Evolutionary conservation across 495 filamentous ascomycete genomes (phyloP).

Genomic region (Penicillium salamii): DNA sequence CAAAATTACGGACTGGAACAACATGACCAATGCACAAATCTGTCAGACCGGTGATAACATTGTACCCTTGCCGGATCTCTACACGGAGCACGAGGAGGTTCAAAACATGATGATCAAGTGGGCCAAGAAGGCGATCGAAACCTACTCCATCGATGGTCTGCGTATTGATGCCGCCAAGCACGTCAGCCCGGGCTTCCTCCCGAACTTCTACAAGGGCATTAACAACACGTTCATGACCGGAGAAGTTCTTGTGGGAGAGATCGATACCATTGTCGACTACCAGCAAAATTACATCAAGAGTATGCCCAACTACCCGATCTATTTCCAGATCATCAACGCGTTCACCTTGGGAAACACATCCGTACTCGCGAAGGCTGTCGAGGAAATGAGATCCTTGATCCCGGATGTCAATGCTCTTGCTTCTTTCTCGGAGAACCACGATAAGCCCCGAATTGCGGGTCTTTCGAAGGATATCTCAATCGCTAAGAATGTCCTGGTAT

Average conservation of each 20-base stretch:
- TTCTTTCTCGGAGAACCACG: slow-evolving; percentile 79
- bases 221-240: slow-evolving; percentile 62
- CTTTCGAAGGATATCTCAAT: slow-evolving; percentile 35
- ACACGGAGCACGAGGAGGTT: slow-evolving; percentile 59
- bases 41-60: slow-evolving; percentile 63
- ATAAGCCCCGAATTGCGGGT: slow-evolving; percentile 60
- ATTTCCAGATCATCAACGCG: slow-evolving; percentile 57
- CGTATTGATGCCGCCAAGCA: slow-evolving; percentile 76
- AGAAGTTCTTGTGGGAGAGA: slow-evolving; percentile 59
- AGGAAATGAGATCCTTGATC: slow-evolving; percentile 49
- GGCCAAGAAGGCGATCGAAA: slow-evolving; percentile 58
- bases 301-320: slow-evolving; percentile 70
- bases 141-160: slow-evolving; percentile 74
- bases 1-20: slow-evolving; percentile 58
- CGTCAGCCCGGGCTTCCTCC: slow-evolving; percentile 63
- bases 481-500: slow-evolving; percentile 65
- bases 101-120: slow-evolving; percentile 56
- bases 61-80: slow-evolving; percentile 64
- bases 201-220: slow-evolving; percentile 52
- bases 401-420: slow-evolving; percentile 60
- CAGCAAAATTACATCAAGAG: slow-evolving; percentile 35
- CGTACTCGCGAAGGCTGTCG: slow-evolving; percentile 49
- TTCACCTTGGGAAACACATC: slow-evolving; percentile 58
- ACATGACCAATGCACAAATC: slow-evolving; percentile 44
- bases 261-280: slow-evolving; percentile 56